Conservation (phyloP, 306 rosid genomes). For the Dalbergia cultrata region DNA sequence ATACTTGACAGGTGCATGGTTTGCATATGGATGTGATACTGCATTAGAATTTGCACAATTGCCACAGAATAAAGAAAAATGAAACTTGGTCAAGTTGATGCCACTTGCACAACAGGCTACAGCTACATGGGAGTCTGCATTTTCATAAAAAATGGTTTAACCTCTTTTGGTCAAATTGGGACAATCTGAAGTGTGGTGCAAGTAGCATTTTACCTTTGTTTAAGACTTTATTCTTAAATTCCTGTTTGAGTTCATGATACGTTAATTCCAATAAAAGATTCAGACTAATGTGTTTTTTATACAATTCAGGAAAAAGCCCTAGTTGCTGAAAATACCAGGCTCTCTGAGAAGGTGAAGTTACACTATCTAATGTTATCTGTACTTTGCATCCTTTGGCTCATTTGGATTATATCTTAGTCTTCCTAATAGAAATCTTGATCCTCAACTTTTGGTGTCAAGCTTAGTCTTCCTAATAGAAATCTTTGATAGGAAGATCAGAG, state of each 20-base stretch:
- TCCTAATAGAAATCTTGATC: not conserved
- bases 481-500: too few species aligned
- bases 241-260: constrained; percentile 2
- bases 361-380: not conserved
- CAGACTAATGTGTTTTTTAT: constrained; percentile 2
- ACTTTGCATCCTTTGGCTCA: not conserved
- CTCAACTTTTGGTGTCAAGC: not conserved
- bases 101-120: too few species aligned
- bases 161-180: constrained; percentile 24
- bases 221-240: not conserved
- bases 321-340: constrained; percentile 65
- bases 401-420: not conserved
- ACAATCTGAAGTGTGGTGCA: not conserved
- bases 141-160: not conserved
- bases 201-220: not conserved
- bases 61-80: not conserved
- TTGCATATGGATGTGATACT: not conserved
- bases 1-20: not conserved
- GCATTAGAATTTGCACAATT: not conserved
- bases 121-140: too few species aligned
- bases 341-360: constrained; percentile 65
- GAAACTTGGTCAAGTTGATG: not conserved
- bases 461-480: too few species aligned
- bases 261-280: not conserved
- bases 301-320: constrained; percentile 69